A percentile compares a stretch with the other conserved stretches of the same genome.
Evolutionary conservation across 805 yeast genomes (phyloP).

Genomic region (Candida nitratophila): DNA sequence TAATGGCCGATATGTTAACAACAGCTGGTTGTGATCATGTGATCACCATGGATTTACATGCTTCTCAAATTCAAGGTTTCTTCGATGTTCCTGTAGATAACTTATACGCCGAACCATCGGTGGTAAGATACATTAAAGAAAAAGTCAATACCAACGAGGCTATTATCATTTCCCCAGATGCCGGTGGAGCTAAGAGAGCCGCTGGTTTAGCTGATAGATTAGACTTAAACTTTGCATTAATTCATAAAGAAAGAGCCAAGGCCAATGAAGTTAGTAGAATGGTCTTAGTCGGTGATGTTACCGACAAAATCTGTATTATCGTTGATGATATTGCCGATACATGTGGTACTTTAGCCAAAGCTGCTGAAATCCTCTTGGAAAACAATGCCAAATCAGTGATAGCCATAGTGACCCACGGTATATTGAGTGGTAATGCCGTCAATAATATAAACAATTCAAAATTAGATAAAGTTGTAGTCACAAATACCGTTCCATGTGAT

Average conservation of each 20-base stretch:
- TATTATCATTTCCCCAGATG: conserved; percentile 81
- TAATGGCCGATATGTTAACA: conserved; percentile 74
- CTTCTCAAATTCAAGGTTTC: conserved; percentile 86
- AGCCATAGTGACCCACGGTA: conserved; percentile 81
- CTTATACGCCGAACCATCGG: conserved; percentile 78
- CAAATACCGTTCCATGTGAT: conserved; percentile 75
- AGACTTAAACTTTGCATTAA: conserved; percentile 75
- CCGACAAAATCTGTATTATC: conserved; percentile 65
- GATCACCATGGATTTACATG: conserved; percentile 82
- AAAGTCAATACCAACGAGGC: conserved; percentile 50
- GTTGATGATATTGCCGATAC: conserved; percentile 91
- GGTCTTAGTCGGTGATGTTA: conserved; percentile 83
- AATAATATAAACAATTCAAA: conserved; percentile 62
- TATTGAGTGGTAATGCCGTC: conserved; percentile 68
- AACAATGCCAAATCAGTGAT: conserved; percentile 67
- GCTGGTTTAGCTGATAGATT: conserved; percentile 75
- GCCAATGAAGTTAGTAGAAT: conserved; percentile 80
- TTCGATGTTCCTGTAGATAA: conserved; percentile 81
- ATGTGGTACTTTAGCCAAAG: conserved; percentile 80
- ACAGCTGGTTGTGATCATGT: conserved; percentile 86
- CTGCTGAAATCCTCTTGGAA: conserved; percentile 65
- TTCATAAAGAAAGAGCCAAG: conserved; percentile 76
- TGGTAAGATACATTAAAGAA: conserved; percentile 66
- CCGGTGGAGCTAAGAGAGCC: conserved; percentile 89
- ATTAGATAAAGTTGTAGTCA: conserved; percentile 65